Percentiles rank a stretch among this genome's conserved stretches.
phyloP scores from a whole-genome alignment of 495 filamentous ascomycete genomes.

The Aspergillus panamensis region DNA sequence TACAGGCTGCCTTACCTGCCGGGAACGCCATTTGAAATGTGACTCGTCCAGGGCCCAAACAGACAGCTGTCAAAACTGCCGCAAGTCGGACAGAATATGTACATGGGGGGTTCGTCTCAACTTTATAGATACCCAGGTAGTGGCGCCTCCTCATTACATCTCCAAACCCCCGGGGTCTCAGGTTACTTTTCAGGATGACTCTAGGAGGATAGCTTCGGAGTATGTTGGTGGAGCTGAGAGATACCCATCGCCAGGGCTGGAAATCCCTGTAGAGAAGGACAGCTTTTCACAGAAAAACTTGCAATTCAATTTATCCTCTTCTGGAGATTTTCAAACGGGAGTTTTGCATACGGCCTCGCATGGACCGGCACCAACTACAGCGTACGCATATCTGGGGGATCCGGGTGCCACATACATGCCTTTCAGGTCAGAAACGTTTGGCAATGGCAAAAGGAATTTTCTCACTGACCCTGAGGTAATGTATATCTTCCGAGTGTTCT shows the following conservation, averaged over 20 bases:
- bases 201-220: slow-evolving; percentile 84
- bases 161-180: slow-evolving; percentile 62
- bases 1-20: slow-evolving; percentile 75
- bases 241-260: slow-evolving; percentile 58
- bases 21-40: slow-evolving; percentile 73
- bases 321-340: slow-evolving; percentile 29
- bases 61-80: slow-evolving; percentile 74
- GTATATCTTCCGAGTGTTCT: slow-evolving; percentile 83
- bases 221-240: slow-evolving; percentile 77
- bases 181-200: slow-evolving; percentile 83
- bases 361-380: slow-evolving; percentile 28
- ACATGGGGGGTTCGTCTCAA: slow-evolving; percentile 86
- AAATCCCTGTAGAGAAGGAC: slow-evolving; percentile 28
- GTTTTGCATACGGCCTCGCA: slow-evolving; percentile 25
- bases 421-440: slow-evolving; percentile 29
- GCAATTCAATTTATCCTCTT: slow-evolving; percentile 16
- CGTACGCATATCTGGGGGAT: slow-evolving; percentile 27
- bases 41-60: slow-evolving; percentile 68
- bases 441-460: slow-evolving; percentile 44
- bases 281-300: slow-evolving; percentile 2
- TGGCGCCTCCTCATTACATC: slow-evolving; percentile 61
- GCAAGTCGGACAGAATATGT: slow-evolving; percentile 81
- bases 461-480: slow-evolving; percentile 73
- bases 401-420: slow-evolving; percentile 21
- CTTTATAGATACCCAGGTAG: slow-evolving; percentile 81